Evolutionary conservation across 805 yeast genomes (phyloP), one percentile per base, ranked within the genome.

Genomic region (Spathaspora boniae): DNA sequence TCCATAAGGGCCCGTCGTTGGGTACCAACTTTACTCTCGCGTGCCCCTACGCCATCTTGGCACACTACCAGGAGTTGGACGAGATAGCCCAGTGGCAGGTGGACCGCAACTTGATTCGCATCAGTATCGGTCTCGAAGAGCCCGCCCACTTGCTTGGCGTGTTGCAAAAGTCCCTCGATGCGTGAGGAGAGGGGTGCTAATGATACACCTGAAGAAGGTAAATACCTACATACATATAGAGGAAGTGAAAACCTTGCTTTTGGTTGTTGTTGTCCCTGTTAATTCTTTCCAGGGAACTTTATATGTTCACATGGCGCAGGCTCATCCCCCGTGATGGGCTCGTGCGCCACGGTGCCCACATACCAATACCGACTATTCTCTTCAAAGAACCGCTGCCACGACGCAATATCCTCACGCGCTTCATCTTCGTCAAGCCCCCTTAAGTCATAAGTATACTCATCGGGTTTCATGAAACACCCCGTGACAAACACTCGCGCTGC

Each of bases 21-120:
- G 96, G 96, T 9, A 86, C 96, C 0, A 88, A 85, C 60, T 86
- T 86, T 63, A 82, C 95, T 0, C 66, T 88, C 47, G 88, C 88
- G 4, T 88, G 95, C 54, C 96, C 97, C 6, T 89, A 89, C 59
- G 74, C 95, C 5, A 75, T 89, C 31, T 67, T 89, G 40, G 95
- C 95, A 3, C 96, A 88, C 56, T 86, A 78, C 57, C 72, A 69
- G 36, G 96, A 88, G 57, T 62, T 87, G 38, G 91, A 86, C 41
- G 87, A 80, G 50, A 81, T 85, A 16, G 85, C 74, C 33, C 66
- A 77, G 48, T 88, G 86, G 81, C 95, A 93, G 2, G 86, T 88
- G 21, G 95, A 86, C 53, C 65, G 79, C 41, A 73, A 82, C 52
- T 62, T 89, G 42, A 79, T 89, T 31, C 70, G 97, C 54, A 71